Evolutionary conservation across 257 asterid genomes (phyloP).

Genomic region (Mentha longifolia): DNA sequence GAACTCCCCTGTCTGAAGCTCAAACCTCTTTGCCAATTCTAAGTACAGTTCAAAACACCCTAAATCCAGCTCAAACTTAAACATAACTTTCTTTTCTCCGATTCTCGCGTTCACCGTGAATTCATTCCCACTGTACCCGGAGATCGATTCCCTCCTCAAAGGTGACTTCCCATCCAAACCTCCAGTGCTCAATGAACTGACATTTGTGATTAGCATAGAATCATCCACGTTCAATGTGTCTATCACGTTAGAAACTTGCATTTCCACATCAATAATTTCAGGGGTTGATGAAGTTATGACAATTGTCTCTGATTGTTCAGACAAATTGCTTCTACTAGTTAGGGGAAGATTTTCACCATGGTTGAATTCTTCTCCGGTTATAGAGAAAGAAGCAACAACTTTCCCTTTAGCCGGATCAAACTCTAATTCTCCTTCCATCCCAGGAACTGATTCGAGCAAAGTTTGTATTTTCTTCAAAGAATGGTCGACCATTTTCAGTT

Average conservation of each 20-base stretch:
- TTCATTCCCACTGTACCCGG: constrained; percentile 42
- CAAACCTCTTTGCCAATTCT: constrained; percentile 69
- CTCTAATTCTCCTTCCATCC: constrained; percentile 64
- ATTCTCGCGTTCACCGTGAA: constrained; percentile 60
- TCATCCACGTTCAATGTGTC: constrained; percentile 56
- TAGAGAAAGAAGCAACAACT: neutral
- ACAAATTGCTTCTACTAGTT: constrained; percentile 11
- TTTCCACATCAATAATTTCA: constrained; percentile 36
- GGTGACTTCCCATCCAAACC: constrained; percentile 39
- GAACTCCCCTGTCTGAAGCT: constrained; percentile 51
- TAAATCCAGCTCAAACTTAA: constrained; percentile 52
- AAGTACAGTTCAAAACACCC: constrained; percentile 60
- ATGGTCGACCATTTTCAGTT: constrained; percentile 73
- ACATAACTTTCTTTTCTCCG: constrained; percentile 69
- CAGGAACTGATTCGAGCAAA: constrained; percentile 61
- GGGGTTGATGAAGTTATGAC: constrained; percentile 23
- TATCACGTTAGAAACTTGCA: constrained; percentile 44
- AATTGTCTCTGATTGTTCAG: constrained; percentile 14
- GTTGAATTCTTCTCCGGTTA: constrained; percentile 34
- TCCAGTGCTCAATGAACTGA: constrained; percentile 51
- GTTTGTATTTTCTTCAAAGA: constrained; percentile 65
- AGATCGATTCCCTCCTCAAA: constrained; percentile 26
- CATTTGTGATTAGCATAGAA: constrained; percentile 41
- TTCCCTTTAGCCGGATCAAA: constrained; percentile 44
- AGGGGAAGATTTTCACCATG: constrained; percentile 23